Evolutionary conservation across 495 filamentous ascomycete species (phyloP).

Genomic region (Aspergillus coremiiformis): DNA sequence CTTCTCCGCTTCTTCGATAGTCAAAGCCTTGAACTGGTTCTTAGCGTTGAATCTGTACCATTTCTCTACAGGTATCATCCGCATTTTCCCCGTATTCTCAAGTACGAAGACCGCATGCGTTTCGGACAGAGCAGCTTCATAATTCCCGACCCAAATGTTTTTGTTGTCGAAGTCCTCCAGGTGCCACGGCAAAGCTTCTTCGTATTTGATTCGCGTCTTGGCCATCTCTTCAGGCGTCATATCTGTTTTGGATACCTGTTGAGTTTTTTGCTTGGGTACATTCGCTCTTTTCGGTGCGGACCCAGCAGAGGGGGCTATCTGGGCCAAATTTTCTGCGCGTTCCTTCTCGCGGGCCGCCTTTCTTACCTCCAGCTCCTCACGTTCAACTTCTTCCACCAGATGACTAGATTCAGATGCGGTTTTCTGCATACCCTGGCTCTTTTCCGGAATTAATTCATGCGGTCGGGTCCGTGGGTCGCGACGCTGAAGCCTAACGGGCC

Average conservation of each 20-base stretch:
- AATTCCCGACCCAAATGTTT: conserved; percentile 85
- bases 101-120: conserved; percentile 67
- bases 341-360: conserved; percentile 76
- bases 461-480: conserved; percentile 74
- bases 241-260: conserved; percentile 64
- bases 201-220: conserved; percentile 73
- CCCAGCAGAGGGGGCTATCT: conserved; percentile 69
- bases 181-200: conserved; percentile 94
- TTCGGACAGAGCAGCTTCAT: conserved; percentile 76
- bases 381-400: conserved; percentile 54
- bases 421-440: conserved; percentile 37
- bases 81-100: conserved; percentile 54
- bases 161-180: conserved; percentile 93
- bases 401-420: conserved; percentile 24
- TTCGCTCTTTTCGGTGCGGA: conserved; percentile 55
- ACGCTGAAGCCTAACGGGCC: conserved; percentile 81
- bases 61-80: conserved; percentile 85
- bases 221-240: conserved; percentile 80
- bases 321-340: conserved; percentile 71
- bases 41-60: conserved; percentile 90
- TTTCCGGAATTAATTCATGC: conserved; percentile 31
- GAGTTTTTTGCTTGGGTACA: conserved; percentile 55
- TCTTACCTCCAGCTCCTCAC: conserved; percentile 60
- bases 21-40: conserved; percentile 71
- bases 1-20: conserved; percentile 78